Percentiles rank a stretch among this genome's conserved stretches.
Evolutionary conservation across 371 early-diverging fungal genomes (phyloP).

Genomic region (Rhizopus delemar): DNA sequence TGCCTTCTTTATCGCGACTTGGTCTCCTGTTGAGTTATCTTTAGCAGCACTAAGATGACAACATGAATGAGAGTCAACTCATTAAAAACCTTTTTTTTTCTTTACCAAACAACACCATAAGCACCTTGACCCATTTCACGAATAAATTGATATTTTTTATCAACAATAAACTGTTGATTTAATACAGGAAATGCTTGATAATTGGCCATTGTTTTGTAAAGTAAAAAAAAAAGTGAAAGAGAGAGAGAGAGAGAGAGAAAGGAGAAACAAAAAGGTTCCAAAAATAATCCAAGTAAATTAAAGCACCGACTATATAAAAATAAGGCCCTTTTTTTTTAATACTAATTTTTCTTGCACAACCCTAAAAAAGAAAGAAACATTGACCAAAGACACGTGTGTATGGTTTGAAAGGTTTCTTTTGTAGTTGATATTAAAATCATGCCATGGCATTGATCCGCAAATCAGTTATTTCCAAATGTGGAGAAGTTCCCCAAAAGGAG

Average conservation of each 20-base stretch:
- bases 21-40: slow-evolving; percentile 75
- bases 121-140: slow-evolving; percentile 93
- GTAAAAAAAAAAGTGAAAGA: neutral
- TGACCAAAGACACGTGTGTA: too few species aligned
- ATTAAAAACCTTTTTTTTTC: slow-evolving; percentile 1
- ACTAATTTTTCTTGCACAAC: neutral
- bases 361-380: too few species aligned
- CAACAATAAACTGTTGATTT: slow-evolving; percentile 71
- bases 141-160: slow-evolving; percentile 76
- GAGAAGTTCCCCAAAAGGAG: too few species aligned
- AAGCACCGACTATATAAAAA: too few species aligned
- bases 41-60: slow-evolving; percentile 67
- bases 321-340: neutral
- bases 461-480: too few species aligned
- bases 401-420: too few species aligned
- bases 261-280: neutral
- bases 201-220: slow-evolving; percentile 34
- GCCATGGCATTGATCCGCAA: too few species aligned
- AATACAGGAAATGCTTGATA: slow-evolving; percentile 69
- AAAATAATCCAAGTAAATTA: neutral
- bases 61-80: slow-evolving; percentile 1
- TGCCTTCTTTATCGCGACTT: slow-evolving; percentile 93
- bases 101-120: slow-evolving; percentile 87
- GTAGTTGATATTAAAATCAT: too few species aligned
- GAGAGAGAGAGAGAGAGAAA: slow-evolving; percentile 1